Evolutionary conservation across 352 stramenopile genomes (phyloP).

Genomic region (Phytophthora uliginosa): DNA sequence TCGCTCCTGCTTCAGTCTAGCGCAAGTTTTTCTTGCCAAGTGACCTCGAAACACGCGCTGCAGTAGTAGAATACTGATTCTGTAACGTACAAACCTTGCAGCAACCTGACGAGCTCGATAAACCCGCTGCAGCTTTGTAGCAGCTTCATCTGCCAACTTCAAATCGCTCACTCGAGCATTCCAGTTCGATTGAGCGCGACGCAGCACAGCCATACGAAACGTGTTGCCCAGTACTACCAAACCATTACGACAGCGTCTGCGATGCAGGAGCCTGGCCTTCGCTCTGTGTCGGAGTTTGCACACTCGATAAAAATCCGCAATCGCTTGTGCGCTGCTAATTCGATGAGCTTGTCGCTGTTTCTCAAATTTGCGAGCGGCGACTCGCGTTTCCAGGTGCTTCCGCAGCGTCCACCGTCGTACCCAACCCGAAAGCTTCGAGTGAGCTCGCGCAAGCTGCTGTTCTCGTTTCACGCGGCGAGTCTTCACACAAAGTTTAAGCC

Average conservation of each 20-base stretch:
- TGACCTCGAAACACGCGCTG: slow-evolving; percentile 25
- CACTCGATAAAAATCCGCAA: slow-evolving; percentile 14
- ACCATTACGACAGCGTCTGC: slow-evolving; percentile 4
- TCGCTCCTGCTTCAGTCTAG: background rate
- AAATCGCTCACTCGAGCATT: background rate
- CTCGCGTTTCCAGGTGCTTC: slow-evolving; percentile 20
- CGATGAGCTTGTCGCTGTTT: slow-evolving; percentile 10
- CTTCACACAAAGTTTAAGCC: slow-evolving; percentile 8
- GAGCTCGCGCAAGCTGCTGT: background rate
- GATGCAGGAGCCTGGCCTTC: slow-evolving; percentile 3
- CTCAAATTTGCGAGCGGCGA: slow-evolving; percentile 1
- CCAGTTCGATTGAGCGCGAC: slow-evolving; percentile 16
- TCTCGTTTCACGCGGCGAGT: slow-evolving; percentile 11
- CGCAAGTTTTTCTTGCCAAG: slow-evolving; percentile 5
- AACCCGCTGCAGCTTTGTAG: slow-evolving; percentile 12
- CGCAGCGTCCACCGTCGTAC: slow-evolving; percentile 20
- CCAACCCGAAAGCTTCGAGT: slow-evolving; percentile 18
- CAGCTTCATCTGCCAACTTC: slow-evolving; percentile 8
- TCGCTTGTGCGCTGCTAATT: background rate
- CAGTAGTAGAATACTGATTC: slow-evolving; percentile 10
- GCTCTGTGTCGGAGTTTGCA: slow-evolving; percentile 6
- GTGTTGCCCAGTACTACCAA: slow-evolving; percentile 2
- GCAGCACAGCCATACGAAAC: background rate
- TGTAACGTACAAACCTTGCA: background rate
- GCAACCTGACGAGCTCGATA: slow-evolving; percentile 3